These are phyloP conservation scores for Atkinsonella texensis DNA, from an alignment of 2,329 filamentous ascomycete species.

Conservation along the genomic window DNA sequence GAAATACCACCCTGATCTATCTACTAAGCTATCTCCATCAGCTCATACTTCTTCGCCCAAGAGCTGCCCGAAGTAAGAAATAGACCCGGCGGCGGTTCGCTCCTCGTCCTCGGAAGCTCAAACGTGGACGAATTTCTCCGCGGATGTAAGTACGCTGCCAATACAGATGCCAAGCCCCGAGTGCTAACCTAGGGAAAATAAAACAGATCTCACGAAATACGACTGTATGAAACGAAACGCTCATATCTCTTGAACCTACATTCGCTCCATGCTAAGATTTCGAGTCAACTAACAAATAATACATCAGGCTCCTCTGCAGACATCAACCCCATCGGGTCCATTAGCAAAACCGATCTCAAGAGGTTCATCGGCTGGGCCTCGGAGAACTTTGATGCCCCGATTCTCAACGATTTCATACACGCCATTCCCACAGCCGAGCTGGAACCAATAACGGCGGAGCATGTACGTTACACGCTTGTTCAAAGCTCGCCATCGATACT, in stretches of 20 bases:
- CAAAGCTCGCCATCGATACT: background rate
- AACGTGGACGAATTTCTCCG: conserved; percentile 17
- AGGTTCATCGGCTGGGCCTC: conserved; percentile 49
- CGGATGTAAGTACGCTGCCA: conserved; percentile 1
- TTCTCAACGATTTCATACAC: conserved; percentile 49
- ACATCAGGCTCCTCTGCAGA: conserved; percentile 27
- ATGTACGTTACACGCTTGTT: conserved; percentile 6
- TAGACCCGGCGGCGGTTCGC: conserved; percentile 13
- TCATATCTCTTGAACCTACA: background rate
- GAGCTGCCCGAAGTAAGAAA: conserved; percentile 13
- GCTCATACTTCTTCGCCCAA: conserved; percentile 34
- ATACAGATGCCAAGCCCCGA: background rate
- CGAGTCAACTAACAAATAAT: background rate
- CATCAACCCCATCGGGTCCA: conserved; percentile 14
- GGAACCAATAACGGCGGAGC: conserved; percentile 25
- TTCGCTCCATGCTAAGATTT: background rate
- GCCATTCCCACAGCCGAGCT: conserved; percentile 44
- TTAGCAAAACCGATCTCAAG: conserved; percentile 50
- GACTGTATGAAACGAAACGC: conserved; percentile 10
- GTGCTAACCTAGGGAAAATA: background rate
- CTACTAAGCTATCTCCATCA: background rate
- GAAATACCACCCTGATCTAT: background rate
- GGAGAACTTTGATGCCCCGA: conserved; percentile 44
- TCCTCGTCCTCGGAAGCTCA: conserved; percentile 17
- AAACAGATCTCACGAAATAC: conserved; percentile 21